Evolutionary conservation across 2,329 filamentous ascomycete species (phyloP).

Genomic region (Alternaria dauci): DNA sequence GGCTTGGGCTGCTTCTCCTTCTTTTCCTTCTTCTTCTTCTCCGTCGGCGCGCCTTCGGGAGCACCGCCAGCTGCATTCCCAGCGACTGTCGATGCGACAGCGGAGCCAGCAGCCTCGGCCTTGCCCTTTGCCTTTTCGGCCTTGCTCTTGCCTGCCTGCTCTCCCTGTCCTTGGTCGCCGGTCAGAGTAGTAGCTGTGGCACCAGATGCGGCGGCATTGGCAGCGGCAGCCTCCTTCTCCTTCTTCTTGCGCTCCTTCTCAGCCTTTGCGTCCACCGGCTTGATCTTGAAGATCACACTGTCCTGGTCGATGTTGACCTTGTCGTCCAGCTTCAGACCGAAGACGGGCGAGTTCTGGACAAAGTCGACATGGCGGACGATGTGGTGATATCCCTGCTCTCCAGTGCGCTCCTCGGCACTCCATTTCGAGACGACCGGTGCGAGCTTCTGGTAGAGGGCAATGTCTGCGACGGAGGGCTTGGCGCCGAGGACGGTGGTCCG

Average conservation of each 20-base stretch:
- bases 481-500: slow-evolving; percentile 88
- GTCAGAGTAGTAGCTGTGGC: slow-evolving; percentile 52
- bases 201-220: slow-evolving; percentile 63
- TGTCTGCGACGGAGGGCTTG: slow-evolving; percentile 88
- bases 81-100: slow-evolving; percentile 57
- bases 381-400: slow-evolving; percentile 87
- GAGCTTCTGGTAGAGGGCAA: slow-evolving; percentile 81
- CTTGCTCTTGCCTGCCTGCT: slow-evolving; percentile 56
- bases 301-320: slow-evolving; percentile 82
- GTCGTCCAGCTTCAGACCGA: slow-evolving; percentile 75
- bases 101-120: slow-evolving; percentile 63
- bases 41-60: slow-evolving; percentile 54
- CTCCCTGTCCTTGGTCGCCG: slow-evolving; percentile 41
- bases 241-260: slow-evolving; percentile 98
- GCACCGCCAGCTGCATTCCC: slow-evolving; percentile 49
- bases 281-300: slow-evolving; percentile 86
- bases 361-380: slow-evolving; percentile 93
- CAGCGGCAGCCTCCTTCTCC: slow-evolving; percentile 75
- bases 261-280: slow-evolving; percentile 87
- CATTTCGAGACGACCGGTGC: slow-evolving; percentile 80
- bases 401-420: slow-evolving; percentile 86
- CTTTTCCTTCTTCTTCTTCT: slow-evolving; percentile 80
- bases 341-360: slow-evolving; percentile 82
- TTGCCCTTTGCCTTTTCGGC: slow-evolving; percentile 60
- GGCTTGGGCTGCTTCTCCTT: slow-evolving; percentile 86